Percentiles rank a stretch among this genome's conserved stretches.
Evolutionary conservation across 441 rosid species (phyloP).

Genomic region (Adansonia gregorii): DNA sequence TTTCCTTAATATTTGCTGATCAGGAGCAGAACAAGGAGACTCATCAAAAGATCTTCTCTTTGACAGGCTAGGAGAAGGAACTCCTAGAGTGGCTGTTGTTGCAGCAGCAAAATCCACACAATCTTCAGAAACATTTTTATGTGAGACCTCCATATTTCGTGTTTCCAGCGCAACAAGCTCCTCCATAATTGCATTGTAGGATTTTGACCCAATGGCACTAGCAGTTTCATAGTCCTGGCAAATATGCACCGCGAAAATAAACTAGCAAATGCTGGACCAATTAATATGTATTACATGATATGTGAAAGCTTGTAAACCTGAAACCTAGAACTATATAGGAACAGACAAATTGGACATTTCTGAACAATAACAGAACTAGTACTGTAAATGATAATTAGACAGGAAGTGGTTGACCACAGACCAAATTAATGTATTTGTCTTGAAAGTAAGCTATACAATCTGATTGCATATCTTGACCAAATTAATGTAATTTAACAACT

Average conservation of each 20-base stretch:
- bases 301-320: not conserved
- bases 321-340: conserved; percentile 20
- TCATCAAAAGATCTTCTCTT: conserved; percentile 81
- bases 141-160: conserved; percentile 46
- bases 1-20: conserved; percentile 46
- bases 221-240: conserved; percentile 82
- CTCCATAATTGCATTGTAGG: conserved; percentile 82
- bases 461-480: no score
- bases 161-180: conserved; percentile 92
- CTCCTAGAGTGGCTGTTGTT: conserved; percentile 87
- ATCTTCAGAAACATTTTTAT: conserved; percentile 55
- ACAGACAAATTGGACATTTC: not conserved
- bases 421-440: not conserved
- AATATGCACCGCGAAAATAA: conserved; percentile 31
- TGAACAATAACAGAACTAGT: not conserved
- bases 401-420: not conserved
- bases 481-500: not conserved
- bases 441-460: not conserved
- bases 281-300: not conserved
- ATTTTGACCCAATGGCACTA: conserved; percentile 79
- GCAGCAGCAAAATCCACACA: conserved; percentile 93
- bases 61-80: conserved; percentile 88
- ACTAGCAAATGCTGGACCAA: conserved; percentile 18
- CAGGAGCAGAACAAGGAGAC: conserved; percentile 61
- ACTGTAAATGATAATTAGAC: not conserved